phyloP scores from a whole-genome alignment of 2,329 filamentous ascomycete species.

The Trichoderma citrinoviride region DNA sequence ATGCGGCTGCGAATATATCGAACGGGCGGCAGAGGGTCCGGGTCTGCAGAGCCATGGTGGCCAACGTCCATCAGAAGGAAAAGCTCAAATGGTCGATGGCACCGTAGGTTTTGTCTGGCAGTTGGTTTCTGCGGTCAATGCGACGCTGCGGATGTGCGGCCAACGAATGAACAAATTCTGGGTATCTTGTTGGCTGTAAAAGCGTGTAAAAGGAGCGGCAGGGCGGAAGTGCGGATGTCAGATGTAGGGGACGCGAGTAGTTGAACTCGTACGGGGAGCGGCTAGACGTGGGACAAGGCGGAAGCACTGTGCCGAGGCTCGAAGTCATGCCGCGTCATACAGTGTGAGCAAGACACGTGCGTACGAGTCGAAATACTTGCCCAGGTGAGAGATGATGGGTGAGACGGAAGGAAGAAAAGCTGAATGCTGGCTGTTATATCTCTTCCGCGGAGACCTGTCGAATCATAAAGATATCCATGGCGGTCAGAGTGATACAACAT shows the following conservation, averaged over 20 bases:
- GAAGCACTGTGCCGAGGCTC: slow-evolving; percentile 19
- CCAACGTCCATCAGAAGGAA: not conserved
- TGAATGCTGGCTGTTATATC: too few relatives aligned
- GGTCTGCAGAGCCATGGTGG: not conserved
- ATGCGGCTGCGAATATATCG: slow-evolving; percentile 44
- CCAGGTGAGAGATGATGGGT: too few relatives aligned
- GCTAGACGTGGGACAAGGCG: not conserved
- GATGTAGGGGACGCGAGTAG: not conserved
- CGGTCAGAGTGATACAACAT: too few relatives aligned
- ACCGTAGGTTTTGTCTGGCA: too few relatives aligned
- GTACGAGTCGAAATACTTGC: too few relatives aligned
- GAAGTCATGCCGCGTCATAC: not conserved
- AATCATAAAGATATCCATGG: too few relatives aligned
- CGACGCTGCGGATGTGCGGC: slow-evolving; percentile 10
- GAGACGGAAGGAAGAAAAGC: too few relatives aligned
- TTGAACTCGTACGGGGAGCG: not conserved
- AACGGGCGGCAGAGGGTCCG: not conserved
- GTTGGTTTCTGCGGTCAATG: not conserved
- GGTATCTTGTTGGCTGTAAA: not conserved
- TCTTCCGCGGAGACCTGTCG: too few relatives aligned
- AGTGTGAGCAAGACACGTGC: not conserved
- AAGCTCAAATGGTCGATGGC: too few relatives aligned
- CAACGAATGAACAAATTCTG: not conserved
- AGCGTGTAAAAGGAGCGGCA: not conserved
- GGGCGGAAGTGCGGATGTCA: slow-evolving; percentile 10